phyloP scores from a whole-genome alignment of 2,329 filamentous ascomycete genomes.

The Cladorrhinum sp. region DNA sequence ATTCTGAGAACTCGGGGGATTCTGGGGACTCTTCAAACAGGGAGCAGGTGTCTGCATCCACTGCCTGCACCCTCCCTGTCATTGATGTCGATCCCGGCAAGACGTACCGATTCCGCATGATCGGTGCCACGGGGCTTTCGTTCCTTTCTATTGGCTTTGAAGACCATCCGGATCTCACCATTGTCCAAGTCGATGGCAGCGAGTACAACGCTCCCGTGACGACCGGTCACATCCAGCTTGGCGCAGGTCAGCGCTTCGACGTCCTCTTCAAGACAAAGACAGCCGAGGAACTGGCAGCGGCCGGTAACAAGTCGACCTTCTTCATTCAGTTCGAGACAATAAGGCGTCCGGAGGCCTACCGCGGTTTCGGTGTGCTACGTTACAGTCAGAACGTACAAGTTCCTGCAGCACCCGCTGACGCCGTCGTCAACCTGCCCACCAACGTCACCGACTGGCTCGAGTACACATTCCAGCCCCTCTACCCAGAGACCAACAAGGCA shows the following conservation, averaged over 20 bases:
- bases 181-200: slow-evolving; percentile 61
- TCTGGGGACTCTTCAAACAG: background rate
- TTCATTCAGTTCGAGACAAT: slow-evolving; percentile 46
- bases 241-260: slow-evolving; percentile 59
- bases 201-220: slow-evolving; percentile 48
- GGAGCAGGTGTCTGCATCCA: background rate
- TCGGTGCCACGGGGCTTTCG: slow-evolving; percentile 55
- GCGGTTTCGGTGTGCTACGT: slow-evolving; percentile 47
- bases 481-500: slow-evolving; percentile 30
- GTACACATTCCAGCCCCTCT: slow-evolving; percentile 43
- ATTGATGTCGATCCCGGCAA: slow-evolving; percentile 58
- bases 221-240: slow-evolving; percentile 52
- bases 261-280: slow-evolving; percentile 53
- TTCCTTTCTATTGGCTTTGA: slow-evolving; percentile 55
- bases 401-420: slow-evolving; percentile 28
- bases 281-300: slow-evolving; percentile 38
- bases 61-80: slow-evolving; percentile 44
- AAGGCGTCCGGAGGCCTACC: slow-evolving; percentile 44
- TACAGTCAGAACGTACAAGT: slow-evolving; percentile 17
- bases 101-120: slow-evolving; percentile 60
- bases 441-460: slow-evolving; percentile 42
- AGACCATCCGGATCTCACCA: slow-evolving; percentile 50
- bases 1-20: too few species aligned
- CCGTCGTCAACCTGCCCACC: slow-evolving; percentile 35
- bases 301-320: slow-evolving; percentile 37